Base-by-base conservation (phyloP, 495 filamentous ascomycete species). In the Aspergillus leporis region DNA sequence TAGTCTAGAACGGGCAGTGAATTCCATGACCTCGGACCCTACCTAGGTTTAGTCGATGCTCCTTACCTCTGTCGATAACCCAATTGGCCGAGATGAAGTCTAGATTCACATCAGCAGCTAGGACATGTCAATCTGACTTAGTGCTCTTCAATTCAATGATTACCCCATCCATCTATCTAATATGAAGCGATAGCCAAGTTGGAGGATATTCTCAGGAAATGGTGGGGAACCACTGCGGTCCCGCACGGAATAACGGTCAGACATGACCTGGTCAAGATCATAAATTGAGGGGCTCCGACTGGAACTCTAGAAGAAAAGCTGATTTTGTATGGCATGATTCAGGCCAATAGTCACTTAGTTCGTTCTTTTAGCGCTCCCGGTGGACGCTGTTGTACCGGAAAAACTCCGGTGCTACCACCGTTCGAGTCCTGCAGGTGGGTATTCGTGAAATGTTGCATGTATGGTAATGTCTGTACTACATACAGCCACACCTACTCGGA, bases 231-330 rank as follows among this genome's bases (percentile, higher is more conserved):
- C 40, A 21, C 2, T 1, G 18, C 40, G 40, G 40, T 43, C 40
- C 40, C 40, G 40, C 40, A 21, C 40, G 14, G 40, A 21, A 43
- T 43, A 43, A 43, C 40, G 40, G 40, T 19, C 40, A 43, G 40
- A 43, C 40, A 40, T 40, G 36, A 40, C 10, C 36, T 40, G 36
- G 36, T 40, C 36, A 40, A n/a, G 40, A 43, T 43, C 40, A 43
- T 43, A 21, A 43, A 43, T 43, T 19, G 40, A 43, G 40, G 40
- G 40, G 40, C 10, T 14, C 32, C 32, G 2, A 8, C 13, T 36
- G 32, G 13, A 36, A 9, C 32, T 36, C 2, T 10, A 36, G 32
- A 10, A n/a, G n/a, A n/a, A n/a, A 36, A 9, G 8, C 13, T 14
- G 4, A 14, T 36, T 36, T 36, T 19, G n/a, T 3, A 43, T 43